These are phyloP conservation scores for Hanseniaspora taiwanica DNA, from an alignment of 805 yeast species.

Conservation along the genomic window DNA sequence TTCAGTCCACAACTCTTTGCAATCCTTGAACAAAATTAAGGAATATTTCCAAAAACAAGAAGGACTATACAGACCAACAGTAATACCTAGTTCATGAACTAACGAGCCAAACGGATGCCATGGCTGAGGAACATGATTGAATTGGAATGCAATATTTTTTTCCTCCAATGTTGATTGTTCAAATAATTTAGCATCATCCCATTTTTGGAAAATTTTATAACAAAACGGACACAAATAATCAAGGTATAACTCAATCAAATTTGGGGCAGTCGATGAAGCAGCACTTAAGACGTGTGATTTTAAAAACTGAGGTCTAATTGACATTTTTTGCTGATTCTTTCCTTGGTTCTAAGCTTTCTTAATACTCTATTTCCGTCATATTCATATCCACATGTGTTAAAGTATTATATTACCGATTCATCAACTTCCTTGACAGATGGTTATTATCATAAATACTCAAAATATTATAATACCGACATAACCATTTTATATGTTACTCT, in stretches of 20 bases:
- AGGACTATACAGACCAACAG: constrained; percentile 47
- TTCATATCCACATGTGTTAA: no score
- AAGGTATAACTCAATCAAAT: constrained; percentile 48
- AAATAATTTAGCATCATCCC: constrained; percentile 43
- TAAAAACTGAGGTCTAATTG: no score
- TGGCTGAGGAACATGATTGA: constrained; percentile 72
- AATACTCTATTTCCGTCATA: no score
- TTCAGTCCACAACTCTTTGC: constrained; percentile 42
- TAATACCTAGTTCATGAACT: constrained; percentile 59
- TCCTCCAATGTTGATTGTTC: constrained; percentile 31
- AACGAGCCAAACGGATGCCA: constrained; percentile 74
- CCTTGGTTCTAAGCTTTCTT: no score
- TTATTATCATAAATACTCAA: no score
- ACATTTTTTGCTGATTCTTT: no score
- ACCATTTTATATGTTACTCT: no score
- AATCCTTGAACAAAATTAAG: constrained; percentile 40
- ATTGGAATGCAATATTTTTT: constrained; percentile 42
- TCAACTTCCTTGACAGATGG: no score
- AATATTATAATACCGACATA: no score
- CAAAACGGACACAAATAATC: constrained; percentile 75
- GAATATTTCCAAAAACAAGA: constrained; percentile 44
- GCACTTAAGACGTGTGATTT: constrained; percentile 4
- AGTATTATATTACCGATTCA: no score
- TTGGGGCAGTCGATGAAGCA: background rate
- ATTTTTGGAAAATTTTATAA: constrained; percentile 45